Percentiles rank a stretch among this genome's conserved stretches.
phyloP scores from a whole-genome alignment of 257 asterid genomes.

The Solanum lycopersicoides region DNA sequence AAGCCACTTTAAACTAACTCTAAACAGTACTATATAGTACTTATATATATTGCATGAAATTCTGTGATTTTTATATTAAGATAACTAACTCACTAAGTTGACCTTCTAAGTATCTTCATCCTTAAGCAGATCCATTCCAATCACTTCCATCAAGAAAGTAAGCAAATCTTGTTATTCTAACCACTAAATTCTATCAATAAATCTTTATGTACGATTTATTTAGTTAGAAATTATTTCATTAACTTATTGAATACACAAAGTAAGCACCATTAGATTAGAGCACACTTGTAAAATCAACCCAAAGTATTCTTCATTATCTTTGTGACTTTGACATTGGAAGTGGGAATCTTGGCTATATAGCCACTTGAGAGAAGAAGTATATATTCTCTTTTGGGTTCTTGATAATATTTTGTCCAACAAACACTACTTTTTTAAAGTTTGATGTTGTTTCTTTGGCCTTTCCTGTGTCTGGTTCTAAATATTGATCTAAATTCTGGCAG shows the following conservation, averaged over 20 bases:
- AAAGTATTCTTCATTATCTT: background rate
- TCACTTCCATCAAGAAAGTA: background rate
- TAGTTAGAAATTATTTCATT: background rate
- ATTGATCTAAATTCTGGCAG: background rate
- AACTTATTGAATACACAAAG: background rate
- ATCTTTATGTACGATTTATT: background rate
- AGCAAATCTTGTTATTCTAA: background rate
- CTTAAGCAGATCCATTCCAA: background rate
- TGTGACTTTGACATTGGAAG: background rate
- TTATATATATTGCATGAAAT: background rate
- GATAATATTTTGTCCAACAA: conserved; percentile 1
- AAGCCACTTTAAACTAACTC: conserved; percentile 12
- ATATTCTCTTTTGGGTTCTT: conserved; percentile 8
- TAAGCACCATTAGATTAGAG: background rate
- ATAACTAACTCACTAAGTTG: conserved; percentile 1
- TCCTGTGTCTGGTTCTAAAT: background rate
- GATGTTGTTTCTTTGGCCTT: background rate
- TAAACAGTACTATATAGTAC: background rate
- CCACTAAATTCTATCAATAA: background rate
- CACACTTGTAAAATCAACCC: background rate
- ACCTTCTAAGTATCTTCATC: background rate
- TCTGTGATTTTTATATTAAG: background rate
- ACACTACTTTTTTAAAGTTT: background rate
- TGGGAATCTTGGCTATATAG: conserved; percentile 1
- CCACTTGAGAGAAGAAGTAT: conserved; percentile 12